Conservation (phyloP, 768 basidiomycete species). For the Hirschioporus abietinus region DNA sequence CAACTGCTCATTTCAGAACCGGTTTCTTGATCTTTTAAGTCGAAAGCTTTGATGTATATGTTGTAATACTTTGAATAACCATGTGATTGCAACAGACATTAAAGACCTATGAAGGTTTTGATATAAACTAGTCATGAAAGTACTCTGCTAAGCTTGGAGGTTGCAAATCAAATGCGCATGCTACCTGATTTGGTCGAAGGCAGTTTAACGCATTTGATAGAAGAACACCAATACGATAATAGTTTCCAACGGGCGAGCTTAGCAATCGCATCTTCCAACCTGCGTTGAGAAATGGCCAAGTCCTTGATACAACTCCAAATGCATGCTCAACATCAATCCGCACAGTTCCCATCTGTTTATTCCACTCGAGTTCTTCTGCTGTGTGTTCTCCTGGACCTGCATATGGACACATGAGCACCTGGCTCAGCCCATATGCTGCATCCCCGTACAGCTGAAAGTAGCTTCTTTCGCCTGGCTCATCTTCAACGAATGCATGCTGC, state of each 20-base stretch:
- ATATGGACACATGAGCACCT: slow-evolving; percentile 18
- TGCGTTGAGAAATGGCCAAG: slow-evolving; percentile 23
- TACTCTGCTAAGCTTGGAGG: slow-evolving; percentile 18
- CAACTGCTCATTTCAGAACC: background rate
- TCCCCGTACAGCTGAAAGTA: slow-evolving; percentile 21
- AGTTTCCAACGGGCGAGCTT: slow-evolving; percentile 19
- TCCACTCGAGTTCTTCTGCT: slow-evolving; percentile 20
- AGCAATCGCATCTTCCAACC: slow-evolving; percentile 18
- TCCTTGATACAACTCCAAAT: slow-evolving; percentile 17
- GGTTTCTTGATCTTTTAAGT: background rate
- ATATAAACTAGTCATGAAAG: slow-evolving; percentile 23
- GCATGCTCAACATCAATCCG: slow-evolving; percentile 25
- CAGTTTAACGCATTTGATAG: slow-evolving; percentile 40
- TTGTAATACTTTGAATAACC: background rate
- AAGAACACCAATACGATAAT: slow-evolving; percentile 23
- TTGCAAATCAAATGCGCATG: slow-evolving; percentile 18
- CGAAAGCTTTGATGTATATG: background rate
- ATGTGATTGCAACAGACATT: too few relatives aligned
- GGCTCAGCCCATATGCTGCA: slow-evolving; percentile 20
- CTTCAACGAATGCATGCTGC: slow-evolving; percentile 7
- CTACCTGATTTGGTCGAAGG: slow-evolving; percentile 30
- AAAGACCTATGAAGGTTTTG: too few relatives aligned
- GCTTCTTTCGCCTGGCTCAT: slow-evolving; percentile 7
- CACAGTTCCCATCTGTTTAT: slow-evolving; percentile 20
- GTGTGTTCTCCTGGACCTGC: slow-evolving; percentile 9